A percentile compares a stretch with the other conserved stretches of the same genome.
Evolutionary conservation across 805 yeast species (phyloP).

Genomic region (Starmerella scarabaei): DNA sequence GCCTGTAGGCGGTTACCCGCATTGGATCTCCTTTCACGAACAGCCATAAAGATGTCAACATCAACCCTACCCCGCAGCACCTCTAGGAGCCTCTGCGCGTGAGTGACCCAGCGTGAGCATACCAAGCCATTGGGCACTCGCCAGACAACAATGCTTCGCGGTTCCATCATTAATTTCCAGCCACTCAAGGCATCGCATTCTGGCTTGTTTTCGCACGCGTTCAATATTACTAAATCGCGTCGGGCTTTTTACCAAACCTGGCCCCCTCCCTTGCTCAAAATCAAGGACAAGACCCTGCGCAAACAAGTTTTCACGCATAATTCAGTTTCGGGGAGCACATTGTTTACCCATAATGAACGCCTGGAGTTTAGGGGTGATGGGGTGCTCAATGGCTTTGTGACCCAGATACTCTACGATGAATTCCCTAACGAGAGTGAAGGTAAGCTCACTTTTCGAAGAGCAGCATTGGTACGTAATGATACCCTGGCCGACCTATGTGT

Average conservation of each 20-base stretch:
- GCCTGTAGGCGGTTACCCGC: slow-evolving; percentile 79
- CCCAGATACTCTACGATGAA: slow-evolving; percentile 50
- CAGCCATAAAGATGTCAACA: slow-evolving; percentile 1
- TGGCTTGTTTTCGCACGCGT: too few relatives aligned
- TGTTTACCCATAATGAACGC: slow-evolving; percentile 67
- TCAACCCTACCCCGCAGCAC: too few relatives aligned
- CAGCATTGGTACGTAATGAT: slow-evolving; percentile 58
- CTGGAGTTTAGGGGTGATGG: slow-evolving; percentile 87
- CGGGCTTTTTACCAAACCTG: slow-evolving; percentile 26
- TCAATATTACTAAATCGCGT: too few relatives aligned
- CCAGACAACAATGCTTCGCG: too few relatives aligned
- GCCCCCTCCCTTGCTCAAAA: slow-evolving; percentile 62
- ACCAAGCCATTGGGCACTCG: too few relatives aligned
- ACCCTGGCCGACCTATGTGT: slow-evolving; percentile 58
- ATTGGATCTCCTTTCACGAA: slow-evolving; percentile 49
- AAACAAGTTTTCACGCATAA: slow-evolving; percentile 72
- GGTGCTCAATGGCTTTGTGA: slow-evolving; percentile 56
- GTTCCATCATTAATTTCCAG: too few relatives aligned
- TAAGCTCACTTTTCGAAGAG: slow-evolving; percentile 53
- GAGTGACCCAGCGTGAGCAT: too few relatives aligned
- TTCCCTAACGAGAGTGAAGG: slow-evolving; percentile 74
- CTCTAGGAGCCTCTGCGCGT: too few relatives aligned
- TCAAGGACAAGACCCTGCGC: slow-evolving; percentile 43
- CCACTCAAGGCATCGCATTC: too few relatives aligned
- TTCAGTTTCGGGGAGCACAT: slow-evolving; percentile 40